phyloP scores from a whole-genome alignment of 2,329 filamentous ascomycete species.

The Penicillium sclerotigenum region DNA sequence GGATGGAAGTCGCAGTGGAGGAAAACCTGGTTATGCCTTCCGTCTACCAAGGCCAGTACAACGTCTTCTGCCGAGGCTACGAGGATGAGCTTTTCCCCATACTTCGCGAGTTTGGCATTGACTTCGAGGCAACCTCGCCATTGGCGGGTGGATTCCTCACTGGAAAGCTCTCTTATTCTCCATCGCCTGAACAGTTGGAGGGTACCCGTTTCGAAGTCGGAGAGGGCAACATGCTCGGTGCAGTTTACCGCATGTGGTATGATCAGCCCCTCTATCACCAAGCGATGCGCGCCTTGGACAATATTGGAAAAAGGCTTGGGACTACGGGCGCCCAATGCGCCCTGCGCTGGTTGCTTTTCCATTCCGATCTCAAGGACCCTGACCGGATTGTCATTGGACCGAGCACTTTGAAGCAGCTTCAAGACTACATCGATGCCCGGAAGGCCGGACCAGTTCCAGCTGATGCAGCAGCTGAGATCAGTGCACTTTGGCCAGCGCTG shows the following conservation, averaged over 20 bases:
- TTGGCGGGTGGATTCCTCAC: slow-evolving; percentile 5
- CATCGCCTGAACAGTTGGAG: background rate
- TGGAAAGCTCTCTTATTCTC: background rate
- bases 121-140: background rate
- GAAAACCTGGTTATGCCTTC: background rate
- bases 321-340: background rate
- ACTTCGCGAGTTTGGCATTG: background rate
- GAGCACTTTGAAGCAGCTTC: background rate
- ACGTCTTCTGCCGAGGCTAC: slow-evolving; percentile 3
- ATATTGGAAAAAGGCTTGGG: background rate
- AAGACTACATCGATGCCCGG: background rate
- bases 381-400: slow-evolving; percentile 4
- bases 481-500: background rate
- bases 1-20: slow-evolving; percentile 1
- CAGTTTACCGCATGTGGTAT: slow-evolving; percentile 7
- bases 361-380: background rate
- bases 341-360: slow-evolving; percentile 4
- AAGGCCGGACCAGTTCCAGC: background rate
- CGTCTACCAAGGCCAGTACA: slow-evolving; percentile 5
- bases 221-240: slow-evolving; percentile 4
- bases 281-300: background rate
- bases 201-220: slow-evolving; percentile 5
- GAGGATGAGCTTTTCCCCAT: slow-evolving; percentile 1
- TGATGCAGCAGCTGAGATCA: background rate
- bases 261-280: slow-evolving; percentile 1